Evolutionary conservation across 2,329 filamentous ascomycete species (phyloP).

Genomic region (Tolypocladium tundrense): DNA sequence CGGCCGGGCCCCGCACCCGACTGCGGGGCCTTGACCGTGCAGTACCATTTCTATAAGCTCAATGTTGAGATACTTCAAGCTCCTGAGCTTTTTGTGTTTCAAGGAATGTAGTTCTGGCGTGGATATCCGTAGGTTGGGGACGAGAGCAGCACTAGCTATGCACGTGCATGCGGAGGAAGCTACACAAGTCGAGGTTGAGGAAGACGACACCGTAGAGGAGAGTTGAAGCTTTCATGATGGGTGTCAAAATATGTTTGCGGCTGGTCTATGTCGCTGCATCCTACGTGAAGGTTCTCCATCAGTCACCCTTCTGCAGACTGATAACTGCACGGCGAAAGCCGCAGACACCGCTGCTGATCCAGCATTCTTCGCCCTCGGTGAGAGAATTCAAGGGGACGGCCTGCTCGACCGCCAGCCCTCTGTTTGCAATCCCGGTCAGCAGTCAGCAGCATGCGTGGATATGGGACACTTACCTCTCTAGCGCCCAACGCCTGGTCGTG

Average conservation of each 20-base stretch:
- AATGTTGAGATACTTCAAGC: no score
- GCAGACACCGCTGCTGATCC: slow-evolving; percentile 80
- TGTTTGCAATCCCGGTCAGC: slow-evolving; percentile 13
- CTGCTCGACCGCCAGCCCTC: slow-evolving; percentile 55
- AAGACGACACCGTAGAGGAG: accelerated
- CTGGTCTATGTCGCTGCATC: neutral
- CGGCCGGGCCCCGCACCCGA: no score
- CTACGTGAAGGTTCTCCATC: neutral
- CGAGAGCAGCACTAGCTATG: no score
- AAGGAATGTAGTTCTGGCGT: no score
- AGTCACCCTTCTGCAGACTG: slow-evolving; percentile 8
- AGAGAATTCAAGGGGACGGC: slow-evolving; percentile 50
- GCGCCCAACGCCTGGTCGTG: slow-evolving; percentile 73
- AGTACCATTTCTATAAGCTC: no score
- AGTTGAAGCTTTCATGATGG: neutral
- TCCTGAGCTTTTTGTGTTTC: no score
- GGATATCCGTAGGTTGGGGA: no score
- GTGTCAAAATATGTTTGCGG: no score
- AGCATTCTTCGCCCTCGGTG: slow-evolving; percentile 64
- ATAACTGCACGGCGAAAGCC: slow-evolving; percentile 56
- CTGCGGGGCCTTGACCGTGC: no score
- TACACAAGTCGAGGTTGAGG: neutral
- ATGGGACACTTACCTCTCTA: slow-evolving; percentile 44
- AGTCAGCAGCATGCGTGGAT: neutral
- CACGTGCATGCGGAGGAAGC: no score